phyloP scores from a whole-genome alignment of 176 grass and related monocot genomes.

The Oryza meyeriana region DNA sequence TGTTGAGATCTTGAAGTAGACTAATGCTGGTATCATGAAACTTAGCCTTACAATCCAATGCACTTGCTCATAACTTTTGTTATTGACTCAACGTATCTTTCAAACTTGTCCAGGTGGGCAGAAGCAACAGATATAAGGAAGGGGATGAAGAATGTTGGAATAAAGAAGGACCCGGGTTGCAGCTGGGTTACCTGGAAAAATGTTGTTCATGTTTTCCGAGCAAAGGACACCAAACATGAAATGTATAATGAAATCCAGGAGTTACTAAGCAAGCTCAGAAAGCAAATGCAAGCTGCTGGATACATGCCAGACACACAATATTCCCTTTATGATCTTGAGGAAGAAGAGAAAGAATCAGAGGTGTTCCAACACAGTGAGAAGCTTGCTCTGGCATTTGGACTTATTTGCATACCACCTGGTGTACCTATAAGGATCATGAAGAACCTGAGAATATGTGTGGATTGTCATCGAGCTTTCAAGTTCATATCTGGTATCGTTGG shows the following conservation, averaged over 20 bases:
- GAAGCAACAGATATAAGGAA: conserved; percentile 74
- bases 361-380: conserved; percentile 90
- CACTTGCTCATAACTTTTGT: neutral
- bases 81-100: neutral
- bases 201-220: conserved; percentile 74
- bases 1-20: neutral
- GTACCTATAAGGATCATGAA: conserved; percentile 77
- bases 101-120: conserved; percentile 52
- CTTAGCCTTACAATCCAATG: neutral
- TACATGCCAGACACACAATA: conserved; percentile 69
- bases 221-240: conserved; percentile 71
- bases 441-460: conserved; percentile 74
- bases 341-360: conserved; percentile 89
- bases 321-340: conserved; percentile 77
- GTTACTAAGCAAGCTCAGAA: conserved; percentile 54
- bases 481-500: conserved; percentile 75
- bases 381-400: conserved; percentile 77
- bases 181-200: conserved; percentile 93
- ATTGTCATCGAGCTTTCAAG: conserved; percentile 71
- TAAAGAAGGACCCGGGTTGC: conserved; percentile 76
- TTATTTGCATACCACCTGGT: conserved; percentile 63
- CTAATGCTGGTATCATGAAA: neutral
- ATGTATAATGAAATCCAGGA: conserved; percentile 67
- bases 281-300: conserved; percentile 66
- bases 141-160: conserved; percentile 66